Base-by-base conservation (phyloP, 371 early-diverging fungal genomes). In the Dinochytrium kinnereticum region DNA sequence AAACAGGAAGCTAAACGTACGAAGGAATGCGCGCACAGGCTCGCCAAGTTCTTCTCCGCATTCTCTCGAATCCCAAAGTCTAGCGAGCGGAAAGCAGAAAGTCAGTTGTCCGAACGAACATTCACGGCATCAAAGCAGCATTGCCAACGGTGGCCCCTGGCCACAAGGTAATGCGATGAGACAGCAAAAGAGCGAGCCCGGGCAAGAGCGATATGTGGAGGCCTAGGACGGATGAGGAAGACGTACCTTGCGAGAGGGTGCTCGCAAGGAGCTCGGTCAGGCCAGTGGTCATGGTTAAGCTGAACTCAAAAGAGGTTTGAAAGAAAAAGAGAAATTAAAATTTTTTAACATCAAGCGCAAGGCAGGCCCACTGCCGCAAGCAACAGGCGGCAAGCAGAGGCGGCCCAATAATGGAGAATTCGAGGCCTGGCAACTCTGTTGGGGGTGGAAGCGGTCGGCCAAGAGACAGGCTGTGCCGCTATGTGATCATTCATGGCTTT, bases 401-500 rank as follows among this genome's bases (percentile, higher is more conserved):
- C n/a, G n/a, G n/a, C n/a, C n/a, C n/a, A n/a, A n/a, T n/a, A n/a
- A n/a, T n/a, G n/a, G n/a, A n/a, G n/a, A n/a, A n/a, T n/a, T n/a
- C n/a, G n/a, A n/a, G n/a, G 49, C 49, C 21, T 44, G 49, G 49
- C 10, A 44, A 44, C 10, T 44, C 21, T 44, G 49, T 10, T 13
- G 49, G 49, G 49, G 21, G 49, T 10, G 49, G 49, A 21, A 44
- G 10, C 13, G 21, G 49, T 44, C 7, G 44, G 44, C 13, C 44
- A 7, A 80, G 71, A 44, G 64, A 71, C 19, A 85, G 91, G 39
- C 79, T 85, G 37, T 95, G 94, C 78, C 86, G 93, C 64, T 92
- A 95, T 78, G 86, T 94, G 50, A 90, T 93, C 73, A 93, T 93
- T 72, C 91, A 93, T 79, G 95, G 95, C 3, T 91, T 87, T 74